Evolutionary conservation across 768 basidiomycete species (phyloP), one percentile per base, ranked within the genome.

Genomic region (Tulasnella calospora): DNA sequence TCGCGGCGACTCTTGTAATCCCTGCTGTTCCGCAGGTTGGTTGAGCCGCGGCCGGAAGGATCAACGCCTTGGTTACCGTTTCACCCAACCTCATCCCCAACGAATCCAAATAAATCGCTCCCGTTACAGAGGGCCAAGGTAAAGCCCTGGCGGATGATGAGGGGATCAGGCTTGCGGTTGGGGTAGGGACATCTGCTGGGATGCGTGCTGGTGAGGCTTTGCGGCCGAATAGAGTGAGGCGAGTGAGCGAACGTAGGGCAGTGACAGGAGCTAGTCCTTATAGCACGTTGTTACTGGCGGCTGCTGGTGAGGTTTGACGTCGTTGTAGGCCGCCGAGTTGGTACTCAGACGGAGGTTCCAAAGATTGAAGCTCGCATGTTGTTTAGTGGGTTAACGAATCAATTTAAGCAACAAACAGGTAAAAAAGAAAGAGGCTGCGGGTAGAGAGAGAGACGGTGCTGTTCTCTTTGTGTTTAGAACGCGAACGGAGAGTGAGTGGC

Each of bases 21-120:
- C 47, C 47, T 19, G 47, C 23, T 19, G 47, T 10, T 21, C 21
- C 47, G 23, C 21, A 2, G 9, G 21, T 5, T 19, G 47, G 47
- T 2, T 51, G 47, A 41, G 90, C 86, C 35, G 90, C 89, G 1
- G 86, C 82, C 19, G 93, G 91, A 80, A 91, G 91, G 30, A 88
- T 86, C 73, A 94, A 86, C 4, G 92, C 91, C 84, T 89, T 92
- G 76, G 92, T 92, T 19, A 93, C 92, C 0, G 92, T 93, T 83
- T 95, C 94, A 82, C 91, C 93, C 71, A 95, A 86, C 82, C 92
- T 93, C 76, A 94, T 86, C 81, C 90, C 88, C 69, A 94, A 88
- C 79, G 90, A 89, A 82, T 94, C 91, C 75, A 94, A 86, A 84
- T 94, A 94, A 13, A 92, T 92, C 77, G 91, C 92, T 83, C 94